Base-by-base conservation (phyloP, 495 filamentous ascomycete species). In the Penicillium ochrochloron region DNA sequence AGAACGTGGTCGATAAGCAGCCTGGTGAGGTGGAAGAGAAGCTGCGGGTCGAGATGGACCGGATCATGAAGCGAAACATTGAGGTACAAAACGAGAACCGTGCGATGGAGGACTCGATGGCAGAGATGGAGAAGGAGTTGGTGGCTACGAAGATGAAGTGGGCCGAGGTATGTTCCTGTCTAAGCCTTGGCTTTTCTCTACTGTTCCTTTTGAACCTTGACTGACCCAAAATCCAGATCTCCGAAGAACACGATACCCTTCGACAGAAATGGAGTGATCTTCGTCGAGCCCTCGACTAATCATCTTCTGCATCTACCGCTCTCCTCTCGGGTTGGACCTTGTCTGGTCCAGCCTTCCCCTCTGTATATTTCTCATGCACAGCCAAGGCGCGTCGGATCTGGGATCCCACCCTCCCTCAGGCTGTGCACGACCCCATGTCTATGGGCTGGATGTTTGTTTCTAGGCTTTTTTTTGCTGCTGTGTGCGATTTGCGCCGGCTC, bases 41-140 rank as follows among this genome's bases (percentile, higher is more conserved):
- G 59, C 86, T 97, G 66, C 87, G 88, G 72, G 85, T 82, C 6
- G 94, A 99, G 77, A 94, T 97, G 83, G 94, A 97, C 34, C 86
- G 90, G 15, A 87, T 97, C 69, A 94, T 98, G 88, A 87, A 92
- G 74, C 87, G 93, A 59, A 98, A 98, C 71, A 83, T 90, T 31
- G 94, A 96, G 70, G 94, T 98, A 19, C 94, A 97, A 71, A 93
- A 96, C 56, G 93, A 97, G 81, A 98, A 97, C 68, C 85, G 90
- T 57, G 83, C 80, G 37, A 80, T 99, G 69, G 93, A 97, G 74
- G 96, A 97, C 76, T 89, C 92, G 71, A 87, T 96, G 85, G 85
- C 86, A 34, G 95, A 97, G 61, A 95, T 99, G 85, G 95, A 98
- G 82, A 93, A 94, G 77, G 88, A 89, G 70, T 78, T 99, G 52